Percentiles rank a stretch among this genome's conserved stretches.
phyloP scores from a whole-genome alignment of 371 early-diverging fungal species.

The Saksenaea oblongispora region DNA sequence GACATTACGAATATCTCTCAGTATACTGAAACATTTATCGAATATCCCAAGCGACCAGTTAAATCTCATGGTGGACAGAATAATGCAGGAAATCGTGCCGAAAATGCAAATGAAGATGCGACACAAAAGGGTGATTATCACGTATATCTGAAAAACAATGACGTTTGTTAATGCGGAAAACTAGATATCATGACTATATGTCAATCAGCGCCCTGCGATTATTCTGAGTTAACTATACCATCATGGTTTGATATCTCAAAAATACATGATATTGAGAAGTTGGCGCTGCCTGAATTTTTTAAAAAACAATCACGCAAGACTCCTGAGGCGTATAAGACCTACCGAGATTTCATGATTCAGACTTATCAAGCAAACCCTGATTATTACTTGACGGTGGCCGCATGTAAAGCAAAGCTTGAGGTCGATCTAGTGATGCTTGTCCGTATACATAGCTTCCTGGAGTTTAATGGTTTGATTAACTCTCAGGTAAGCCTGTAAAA shows the following conservation, averaged over 20 bases:
- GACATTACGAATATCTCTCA: slow-evolving; percentile 68
- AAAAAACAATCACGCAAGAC: slow-evolving; percentile 79
- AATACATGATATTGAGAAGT: slow-evolving; percentile 86
- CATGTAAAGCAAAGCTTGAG: slow-evolving; percentile 88
- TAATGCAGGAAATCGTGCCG: neutral
- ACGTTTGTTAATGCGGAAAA: neutral
- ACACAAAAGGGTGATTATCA: neutral
- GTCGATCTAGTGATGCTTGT: slow-evolving; percentile 94
- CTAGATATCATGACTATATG: slow-evolving; percentile 14
- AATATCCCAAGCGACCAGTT: slow-evolving; percentile 18
- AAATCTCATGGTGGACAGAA: slow-evolving; percentile 10
- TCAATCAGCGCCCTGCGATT: slow-evolving; percentile 24
- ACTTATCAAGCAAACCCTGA: slow-evolving; percentile 88
- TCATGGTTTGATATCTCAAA: slow-evolving; percentile 80
- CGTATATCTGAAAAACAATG: neutral
- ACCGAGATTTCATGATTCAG: slow-evolving; percentile 93
- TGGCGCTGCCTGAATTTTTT: slow-evolving; percentile 93
- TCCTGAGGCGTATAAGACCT: slow-evolving; percentile 85
- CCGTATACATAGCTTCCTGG: slow-evolving; percentile 94
- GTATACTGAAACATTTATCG: slow-evolving; percentile 35
- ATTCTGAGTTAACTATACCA: slow-evolving; percentile 17
- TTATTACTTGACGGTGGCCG: slow-evolving; percentile 93
- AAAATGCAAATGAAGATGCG: neutral
- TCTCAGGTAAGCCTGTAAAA: slow-evolving; percentile 69
- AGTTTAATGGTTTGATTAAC: slow-evolving; percentile 97